phyloP scores from a whole-genome alignment of 192 early-diverging fungal genomes.

The Umbelopsis sp. region DNA sequence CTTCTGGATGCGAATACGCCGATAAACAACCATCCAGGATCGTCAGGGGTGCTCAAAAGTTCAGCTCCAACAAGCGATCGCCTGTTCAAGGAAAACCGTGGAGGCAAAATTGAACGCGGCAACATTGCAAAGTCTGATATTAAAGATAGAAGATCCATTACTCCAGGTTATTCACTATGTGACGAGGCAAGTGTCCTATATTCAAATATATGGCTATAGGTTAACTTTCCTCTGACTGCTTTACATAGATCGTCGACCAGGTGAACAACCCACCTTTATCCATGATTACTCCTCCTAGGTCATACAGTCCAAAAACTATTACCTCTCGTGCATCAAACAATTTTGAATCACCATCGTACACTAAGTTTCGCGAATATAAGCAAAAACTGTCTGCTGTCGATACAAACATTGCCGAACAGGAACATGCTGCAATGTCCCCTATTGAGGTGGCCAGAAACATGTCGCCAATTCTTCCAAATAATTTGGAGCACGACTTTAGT shows the following conservation, averaged over 20 bases:
- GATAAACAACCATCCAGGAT: neutral
- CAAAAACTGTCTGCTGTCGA: neutral
- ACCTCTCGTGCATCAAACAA: neutral
- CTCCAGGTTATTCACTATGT: neutral
- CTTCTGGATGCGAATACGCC: neutral
- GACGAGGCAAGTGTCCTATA: neutral
- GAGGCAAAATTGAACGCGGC: neutral
- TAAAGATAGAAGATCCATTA: neutral
- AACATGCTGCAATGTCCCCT: neutral
- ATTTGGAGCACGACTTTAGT: neutral
- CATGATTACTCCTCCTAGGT: slow-evolving; percentile 13
- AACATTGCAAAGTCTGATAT: too few species aligned
- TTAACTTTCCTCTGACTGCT: neutral
- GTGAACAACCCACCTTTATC: slow-evolving; percentile 2
- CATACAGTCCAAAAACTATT: neutral
- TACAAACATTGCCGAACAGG: neutral
- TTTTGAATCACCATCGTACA: neutral
- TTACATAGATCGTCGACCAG: neutral
- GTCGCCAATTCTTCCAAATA: neutral
- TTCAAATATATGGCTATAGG: neutral
- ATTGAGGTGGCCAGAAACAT: neutral
- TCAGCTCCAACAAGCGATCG: neutral
- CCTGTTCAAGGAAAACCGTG: slow-evolving; percentile 2
- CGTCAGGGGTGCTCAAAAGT: neutral
- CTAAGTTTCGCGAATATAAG: neutral